Base-by-base conservation (phyloP, 2,329 filamentous ascomycete species). In the Tolypocladium amazonense region DNA sequence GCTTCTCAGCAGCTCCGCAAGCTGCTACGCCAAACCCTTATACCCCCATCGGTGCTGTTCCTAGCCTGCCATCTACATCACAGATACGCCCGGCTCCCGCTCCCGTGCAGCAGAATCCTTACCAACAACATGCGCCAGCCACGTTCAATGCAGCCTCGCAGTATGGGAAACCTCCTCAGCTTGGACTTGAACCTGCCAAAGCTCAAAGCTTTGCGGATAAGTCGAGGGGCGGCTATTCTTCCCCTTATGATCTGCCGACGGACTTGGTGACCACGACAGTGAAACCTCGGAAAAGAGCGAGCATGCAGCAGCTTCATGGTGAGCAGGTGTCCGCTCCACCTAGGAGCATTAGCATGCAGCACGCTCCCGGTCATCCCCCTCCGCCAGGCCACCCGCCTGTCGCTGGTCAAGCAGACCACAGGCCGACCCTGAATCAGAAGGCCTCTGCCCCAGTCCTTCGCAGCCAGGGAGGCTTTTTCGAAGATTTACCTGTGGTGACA, bases 171-270 rank as follows among this genome's bases (percentile, higher is more conserved):
- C 69, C 71, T 35, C 70, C 71, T 30, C 71, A 73, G 45, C 66
- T 69, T 0, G 72, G 70, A 15, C 79, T 79, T n/a, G 76, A 81
- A 62, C 66, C 81, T 61, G 73, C 74, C 37, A 86, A 85, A 73
- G 79, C 84, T 1, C 86, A 95, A 70, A 97, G 93, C 73, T 99
- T 96, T 73, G 90, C 84, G 7, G 88, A 93, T 72, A 95, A 95
- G 72, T 79, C 90, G 3, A 97, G 96, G 74, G 90, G 90, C 59
- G 92, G 93, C 9, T 99, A 99, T 71, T 83, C 88, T 56, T 97
- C 93, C 25, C 94, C 94, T 0, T 99, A 97, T 68, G 95, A 99
- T 75, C 79, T 99, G 25, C 94, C 94, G 4, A 90, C 94, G 74
- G 93, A 97, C 59, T 82, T 99, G 37, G 65, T 76, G 43, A 68